These are phyloP conservation scores for Radiomyces spectabilis DNA, from an alignment of 192 early-diverging fungal species.

Conservation along the genomic window DNA sequence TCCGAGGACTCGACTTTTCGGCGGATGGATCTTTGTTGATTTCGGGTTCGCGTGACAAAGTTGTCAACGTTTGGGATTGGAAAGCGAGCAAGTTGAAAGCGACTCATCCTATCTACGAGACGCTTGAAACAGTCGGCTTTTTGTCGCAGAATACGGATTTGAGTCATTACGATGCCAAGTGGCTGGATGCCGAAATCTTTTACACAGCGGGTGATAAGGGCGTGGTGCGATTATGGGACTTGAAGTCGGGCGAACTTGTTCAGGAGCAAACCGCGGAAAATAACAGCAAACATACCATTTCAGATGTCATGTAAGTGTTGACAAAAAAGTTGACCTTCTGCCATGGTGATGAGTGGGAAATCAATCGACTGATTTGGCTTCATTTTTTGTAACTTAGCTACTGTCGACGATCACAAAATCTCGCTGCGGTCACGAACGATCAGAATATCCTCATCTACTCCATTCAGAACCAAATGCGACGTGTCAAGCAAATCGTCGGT, in stretches of 20 bases:
- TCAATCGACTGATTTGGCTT: neutral
- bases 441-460: constrained; percentile 85
- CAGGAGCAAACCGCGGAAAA: constrained; percentile 58
- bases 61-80: constrained; percentile 87
- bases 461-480: constrained; percentile 40
- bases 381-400: constrained; percentile 34
- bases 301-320: constrained; percentile 55
- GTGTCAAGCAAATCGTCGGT: constrained; percentile 81
- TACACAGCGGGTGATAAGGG: constrained; percentile 86
- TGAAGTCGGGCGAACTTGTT: constrained; percentile 62
- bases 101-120: constrained; percentile 86
- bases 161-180: constrained; percentile 25
- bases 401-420: constrained; percentile 34
- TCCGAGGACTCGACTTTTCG: constrained; percentile 83
- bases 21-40: constrained; percentile 62
- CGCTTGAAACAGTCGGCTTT: constrained; percentile 79
- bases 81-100: constrained; percentile 50
- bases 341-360: too few relatives aligned
- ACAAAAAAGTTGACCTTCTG: neutral
- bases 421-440: constrained; percentile 81
- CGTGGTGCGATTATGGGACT: constrained; percentile 80
- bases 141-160: constrained; percentile 37
- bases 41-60: constrained; percentile 84
- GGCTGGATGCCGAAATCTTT: constrained; percentile 45
- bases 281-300: constrained; percentile 73